A percentile compares a stretch with the other conserved stretches of the same genome.
phyloP scores from a whole-genome alignment of 1,284 basidiomycete genomes.

The Sanguinoderma infundibulare region DNA sequence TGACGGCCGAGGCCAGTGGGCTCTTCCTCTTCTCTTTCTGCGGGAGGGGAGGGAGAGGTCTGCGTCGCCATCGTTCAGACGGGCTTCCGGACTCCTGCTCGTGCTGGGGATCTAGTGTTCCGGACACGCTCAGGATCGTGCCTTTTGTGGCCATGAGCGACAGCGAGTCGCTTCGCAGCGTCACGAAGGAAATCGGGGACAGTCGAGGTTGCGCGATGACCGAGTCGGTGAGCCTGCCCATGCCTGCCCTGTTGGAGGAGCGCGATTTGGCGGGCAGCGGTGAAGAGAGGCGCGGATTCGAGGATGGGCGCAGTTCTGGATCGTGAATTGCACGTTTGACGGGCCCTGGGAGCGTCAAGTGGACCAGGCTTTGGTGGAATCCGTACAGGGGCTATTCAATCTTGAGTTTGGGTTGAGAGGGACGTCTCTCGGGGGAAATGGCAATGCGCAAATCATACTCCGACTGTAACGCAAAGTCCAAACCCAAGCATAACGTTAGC shows the following conservation, averaged over 20 bases:
- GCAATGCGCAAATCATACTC: not conserved
- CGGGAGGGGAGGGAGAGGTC: not conserved
- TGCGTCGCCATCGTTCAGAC: not conserved
- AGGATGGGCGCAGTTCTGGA: not conserved
- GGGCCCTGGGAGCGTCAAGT: not conserved
- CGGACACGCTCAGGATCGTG: not conserved
- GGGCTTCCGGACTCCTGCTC: not conserved
- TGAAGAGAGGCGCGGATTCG: not conserved
- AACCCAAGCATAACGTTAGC: not conserved
- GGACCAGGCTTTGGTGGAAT: not conserved
- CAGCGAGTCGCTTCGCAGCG: not conserved
- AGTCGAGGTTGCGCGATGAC: not conserved
- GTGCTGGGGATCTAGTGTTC: not conserved
- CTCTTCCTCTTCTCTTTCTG: not conserved
- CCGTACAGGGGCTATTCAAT: not conserved
- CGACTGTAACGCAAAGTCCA: not conserved
- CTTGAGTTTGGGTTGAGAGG: too few relatives aligned
- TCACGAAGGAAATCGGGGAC: not conserved
- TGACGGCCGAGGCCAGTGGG: not conserved
- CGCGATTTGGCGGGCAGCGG: not conserved
- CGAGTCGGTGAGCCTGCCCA: not conserved
- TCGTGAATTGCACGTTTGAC: not conserved
- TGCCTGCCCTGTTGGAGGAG: not conserved
- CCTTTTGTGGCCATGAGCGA: not conserved
- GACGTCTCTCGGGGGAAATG: not conserved